Conservation (phyloP, 2,329 filamentous ascomycete species). For the Mycosphaerella sp. region DNA sequence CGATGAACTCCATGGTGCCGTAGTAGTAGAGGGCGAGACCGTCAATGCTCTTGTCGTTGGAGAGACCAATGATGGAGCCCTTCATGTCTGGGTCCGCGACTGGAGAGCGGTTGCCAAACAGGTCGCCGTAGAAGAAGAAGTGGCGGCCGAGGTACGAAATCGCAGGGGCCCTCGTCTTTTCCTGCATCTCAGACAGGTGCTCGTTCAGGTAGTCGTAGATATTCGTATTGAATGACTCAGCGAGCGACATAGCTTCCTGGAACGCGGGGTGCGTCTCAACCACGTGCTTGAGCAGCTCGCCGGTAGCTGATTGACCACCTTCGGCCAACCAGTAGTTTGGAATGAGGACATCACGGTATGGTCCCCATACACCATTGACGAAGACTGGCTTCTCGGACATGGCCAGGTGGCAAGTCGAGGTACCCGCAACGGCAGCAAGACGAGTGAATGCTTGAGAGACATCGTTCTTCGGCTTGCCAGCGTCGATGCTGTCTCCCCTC, state of each 20-base stretch:
- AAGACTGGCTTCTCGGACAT: conserved; percentile 93
- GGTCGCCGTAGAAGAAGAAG: conserved; percentile 97
- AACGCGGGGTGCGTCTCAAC: conserved; percentile 92
- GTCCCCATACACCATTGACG: conserved; percentile 92
- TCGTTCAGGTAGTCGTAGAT: conserved; percentile 94
- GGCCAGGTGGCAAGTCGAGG: conserved; percentile 93
- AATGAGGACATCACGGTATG: conserved; percentile 88
- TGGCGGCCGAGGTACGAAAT: conserved; percentile 84
- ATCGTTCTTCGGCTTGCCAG: conserved; percentile 67
- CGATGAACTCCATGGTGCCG: conserved; percentile 95
- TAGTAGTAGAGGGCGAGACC: conserved; percentile 90
- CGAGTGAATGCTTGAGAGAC: conserved; percentile 89
- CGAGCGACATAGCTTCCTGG: conserved; percentile 68
- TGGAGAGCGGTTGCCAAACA: conserved; percentile 94
- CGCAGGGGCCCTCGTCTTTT: conserved; percentile 62
- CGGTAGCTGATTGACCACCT: conserved; percentile 92
- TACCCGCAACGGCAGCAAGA: conserved; percentile 88
- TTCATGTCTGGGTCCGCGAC: conserved; percentile 91
- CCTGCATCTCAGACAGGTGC: conserved; percentile 70
- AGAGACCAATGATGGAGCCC: conserved; percentile 79
- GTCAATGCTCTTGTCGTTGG: conserved; percentile 78
- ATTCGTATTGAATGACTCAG: conserved; percentile 75
- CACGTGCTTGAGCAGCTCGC: conserved; percentile 88
- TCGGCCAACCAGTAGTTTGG: conserved; percentile 96
- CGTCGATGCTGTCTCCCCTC: conserved; percentile 51